These are phyloP conservation scores for Meira nashicola DNA, from an alignment of 1,284 basidiomycete species.

Conservation along the genomic window DNA sequence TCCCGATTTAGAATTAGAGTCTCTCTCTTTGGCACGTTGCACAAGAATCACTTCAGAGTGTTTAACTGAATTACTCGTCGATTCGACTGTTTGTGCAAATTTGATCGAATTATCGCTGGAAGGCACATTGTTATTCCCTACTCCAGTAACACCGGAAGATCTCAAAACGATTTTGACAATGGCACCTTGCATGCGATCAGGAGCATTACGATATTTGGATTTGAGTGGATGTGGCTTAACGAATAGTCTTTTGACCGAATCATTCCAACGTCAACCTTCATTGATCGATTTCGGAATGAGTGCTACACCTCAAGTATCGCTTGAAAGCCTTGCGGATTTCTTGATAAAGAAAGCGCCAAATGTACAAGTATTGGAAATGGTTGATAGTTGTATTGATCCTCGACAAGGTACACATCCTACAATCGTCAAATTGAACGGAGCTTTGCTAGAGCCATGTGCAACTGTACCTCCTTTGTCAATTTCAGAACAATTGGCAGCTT, in stretches of 20 bases:
- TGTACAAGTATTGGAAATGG: constrained; percentile 79
- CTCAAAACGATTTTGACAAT: constrained; percentile 65
- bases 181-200: constrained; percentile 76
- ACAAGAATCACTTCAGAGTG: constrained; percentile 73
- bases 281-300: constrained; percentile 67
- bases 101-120: constrained; percentile 80
- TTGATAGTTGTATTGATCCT: constrained; percentile 59
- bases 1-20: constrained; percentile 65
- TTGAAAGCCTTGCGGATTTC: constrained; percentile 68
- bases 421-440: constrained; percentile 45
- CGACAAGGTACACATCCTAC: constrained; percentile 56
- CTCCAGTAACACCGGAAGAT: constrained; percentile 69
- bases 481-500: constrained; percentile 39
- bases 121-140: constrained; percentile 78
- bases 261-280: constrained; percentile 65
- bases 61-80: constrained; percentile 70
- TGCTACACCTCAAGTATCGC: constrained; percentile 63
- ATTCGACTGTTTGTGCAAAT: constrained; percentile 61
- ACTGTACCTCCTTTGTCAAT: constrained; percentile 40
- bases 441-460: constrained; percentile 56
- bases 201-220: constrained; percentile 78
- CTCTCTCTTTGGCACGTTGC: constrained; percentile 83
- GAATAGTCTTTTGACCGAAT: constrained; percentile 53
- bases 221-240: constrained; percentile 76
- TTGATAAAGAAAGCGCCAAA: constrained; percentile 66